Conservation (phyloP, 73 alveolate genomes). For the Paramecium pentaurelia region DNA sequence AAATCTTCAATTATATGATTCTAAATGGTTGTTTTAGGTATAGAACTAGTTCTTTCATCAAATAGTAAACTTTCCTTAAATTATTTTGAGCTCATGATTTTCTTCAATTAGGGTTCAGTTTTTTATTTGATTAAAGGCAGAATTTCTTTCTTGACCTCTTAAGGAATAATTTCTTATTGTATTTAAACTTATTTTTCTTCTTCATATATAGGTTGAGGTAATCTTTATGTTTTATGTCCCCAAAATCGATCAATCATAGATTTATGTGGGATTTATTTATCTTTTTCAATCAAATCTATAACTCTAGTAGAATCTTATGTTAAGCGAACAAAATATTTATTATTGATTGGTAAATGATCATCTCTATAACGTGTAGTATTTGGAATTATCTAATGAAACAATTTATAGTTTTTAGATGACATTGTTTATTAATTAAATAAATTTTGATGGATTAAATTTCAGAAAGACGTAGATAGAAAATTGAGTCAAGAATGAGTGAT, state of each 20-base stretch:
- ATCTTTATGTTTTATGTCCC: not conserved
- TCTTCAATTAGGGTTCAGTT: not conserved
- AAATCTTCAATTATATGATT: constrained; percentile 48
- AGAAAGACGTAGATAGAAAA: not conserved
- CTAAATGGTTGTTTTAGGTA: constrained; percentile 54
- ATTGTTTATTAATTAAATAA: not conserved
- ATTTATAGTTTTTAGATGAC: constrained; percentile 22
- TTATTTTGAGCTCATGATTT: not conserved
- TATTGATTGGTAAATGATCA: not conserved
- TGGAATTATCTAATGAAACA: not conserved
- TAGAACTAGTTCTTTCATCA: constrained; percentile 58
- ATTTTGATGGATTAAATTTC: not conserved
- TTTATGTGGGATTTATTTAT: not conserved
- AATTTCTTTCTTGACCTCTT: not conserved
- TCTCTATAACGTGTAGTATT: not conserved
- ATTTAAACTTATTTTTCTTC: not conserved
- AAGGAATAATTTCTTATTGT: not conserved
- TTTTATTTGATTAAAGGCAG: not conserved
- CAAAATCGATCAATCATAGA: not conserved
- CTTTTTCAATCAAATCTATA: not conserved
- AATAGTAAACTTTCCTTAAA: constrained; percentile 49
- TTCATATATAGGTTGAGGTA: not conserved
- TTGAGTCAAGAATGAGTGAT: not conserved
- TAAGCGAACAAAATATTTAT: not conserved
- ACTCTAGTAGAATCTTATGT: not conserved